Conservation (phyloP, 2,329 filamentous ascomycete genomes). For the Byssochlamys sp. region DNA sequence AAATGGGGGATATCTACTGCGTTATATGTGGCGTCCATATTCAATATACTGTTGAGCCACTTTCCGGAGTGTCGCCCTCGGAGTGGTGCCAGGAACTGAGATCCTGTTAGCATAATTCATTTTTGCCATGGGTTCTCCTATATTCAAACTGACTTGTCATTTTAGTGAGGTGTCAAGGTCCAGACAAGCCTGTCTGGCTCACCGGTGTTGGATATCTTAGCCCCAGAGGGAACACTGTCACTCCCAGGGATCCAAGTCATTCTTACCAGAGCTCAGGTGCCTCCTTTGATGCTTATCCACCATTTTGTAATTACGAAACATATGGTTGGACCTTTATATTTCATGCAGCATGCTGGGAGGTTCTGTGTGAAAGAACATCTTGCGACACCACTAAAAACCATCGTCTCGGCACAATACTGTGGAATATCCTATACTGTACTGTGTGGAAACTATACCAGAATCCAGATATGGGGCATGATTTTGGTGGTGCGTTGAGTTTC, state of each 20-base stretch:
- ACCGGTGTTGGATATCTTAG: slow-evolving; percentile 2
- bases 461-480: not conserved
- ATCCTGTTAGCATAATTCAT: no score
- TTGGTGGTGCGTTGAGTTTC: slow-evolving; percentile 1
- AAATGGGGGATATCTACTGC: no score
- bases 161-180: no score
- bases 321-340: not conserved
- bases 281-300: not conserved
- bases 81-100: no score
- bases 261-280: not conserved
- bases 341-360: slow-evolving; percentile 1
- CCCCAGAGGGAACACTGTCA: not conserved
- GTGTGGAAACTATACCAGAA: not conserved
- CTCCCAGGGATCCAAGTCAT: not conserved
- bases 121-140: no score
- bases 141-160: no score
- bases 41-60: no score
- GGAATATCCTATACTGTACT: not conserved
- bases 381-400: not conserved
- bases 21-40: no score
- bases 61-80: no score
- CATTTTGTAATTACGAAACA: not conserved
- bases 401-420: slow-evolving; percentile 1
- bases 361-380: not conserved
- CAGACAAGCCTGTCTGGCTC: not conserved